phyloP scores from a whole-genome alignment of 1,284 basidiomycete species.

The Phlebopus sp. region DNA sequence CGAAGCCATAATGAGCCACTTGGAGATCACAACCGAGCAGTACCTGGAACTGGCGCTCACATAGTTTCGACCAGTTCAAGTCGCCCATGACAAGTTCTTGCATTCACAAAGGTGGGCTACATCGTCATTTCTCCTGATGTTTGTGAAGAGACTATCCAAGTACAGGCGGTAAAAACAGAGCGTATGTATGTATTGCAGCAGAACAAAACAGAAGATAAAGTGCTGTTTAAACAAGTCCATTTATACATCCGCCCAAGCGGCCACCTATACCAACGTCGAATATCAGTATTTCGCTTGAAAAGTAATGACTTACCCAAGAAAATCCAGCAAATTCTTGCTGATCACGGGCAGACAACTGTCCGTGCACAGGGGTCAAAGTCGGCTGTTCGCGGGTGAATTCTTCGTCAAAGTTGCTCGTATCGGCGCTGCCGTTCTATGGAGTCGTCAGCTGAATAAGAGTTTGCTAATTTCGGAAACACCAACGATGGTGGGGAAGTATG shows the following conservation, averaged over 20 bases:
- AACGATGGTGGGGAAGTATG: constrained; percentile 96
- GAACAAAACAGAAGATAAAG: constrained; percentile 36
- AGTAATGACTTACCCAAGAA: constrained; percentile 68
- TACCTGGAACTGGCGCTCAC: constrained; percentile 69
- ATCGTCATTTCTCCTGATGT: constrained; percentile 28
- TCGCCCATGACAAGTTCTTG: constrained; percentile 14
- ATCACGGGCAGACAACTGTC: constrained; percentile 87
- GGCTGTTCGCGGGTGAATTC: constrained; percentile 98
- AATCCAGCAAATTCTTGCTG: constrained; percentile 96
- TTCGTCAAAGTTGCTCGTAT: constrained; percentile 91
- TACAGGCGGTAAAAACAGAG: constrained; percentile 43
- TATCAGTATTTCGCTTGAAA: not conserved
- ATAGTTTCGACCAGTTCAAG: constrained; percentile 41
- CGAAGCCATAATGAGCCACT: constrained; percentile 43
- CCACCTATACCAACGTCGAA: constrained; percentile 44
- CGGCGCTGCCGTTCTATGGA: constrained; percentile 70
- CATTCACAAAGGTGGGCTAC: constrained; percentile 21
- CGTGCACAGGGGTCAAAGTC: constrained; percentile 96
- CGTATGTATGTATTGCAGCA: constrained; percentile 32
- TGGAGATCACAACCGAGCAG: constrained; percentile 30
- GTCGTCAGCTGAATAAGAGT: constrained; percentile 5
- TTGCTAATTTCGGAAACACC: constrained; percentile 30
- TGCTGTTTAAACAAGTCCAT: constrained; percentile 28
- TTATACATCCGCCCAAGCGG: constrained; percentile 70
- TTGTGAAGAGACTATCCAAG: constrained; percentile 46